Base-by-base conservation (phyloP, 1,139 yeast genomes). In the Saccharomyces pastorianus region DNA sequence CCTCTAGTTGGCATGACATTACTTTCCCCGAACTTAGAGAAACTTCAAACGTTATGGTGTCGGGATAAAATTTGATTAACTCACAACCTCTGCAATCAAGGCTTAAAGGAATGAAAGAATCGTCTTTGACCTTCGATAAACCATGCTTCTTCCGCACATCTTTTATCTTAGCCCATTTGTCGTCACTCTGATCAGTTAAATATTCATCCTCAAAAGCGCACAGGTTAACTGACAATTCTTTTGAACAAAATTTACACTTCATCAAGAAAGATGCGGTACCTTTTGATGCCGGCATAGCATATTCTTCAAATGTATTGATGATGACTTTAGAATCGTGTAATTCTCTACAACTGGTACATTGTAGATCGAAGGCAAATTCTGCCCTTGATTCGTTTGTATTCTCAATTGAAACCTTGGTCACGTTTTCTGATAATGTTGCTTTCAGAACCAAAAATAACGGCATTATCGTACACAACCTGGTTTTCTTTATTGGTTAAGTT, bases 11-110 rank as follows among this genome's bases (percentile, higher is more conserved):
- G 0, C 96, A 64, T 49, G 65, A 63, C 93, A 61, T 66, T 32
- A 47, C 41, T 13, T 60, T 63, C 3, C 69, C 68, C n/a, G 68
- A 59, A 5, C 51, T 50, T 44, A 67, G 51, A 47, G 61, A 61
- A 6, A 59, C 68, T 3, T 53, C 47, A 28, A 64, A 65, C 6
- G 58, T 53, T 32, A 62, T 53, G 31, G 65, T 60, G 38, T 64
- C 79, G 0, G 96, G 87, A 27, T 81, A 71, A 64, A 88, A 90
- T 56, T 81, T 82, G 7, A 76, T 74, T 51, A 90, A 75, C 51
- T 88, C 95, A 52, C 89, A 71, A 5, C 99, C 99, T 64, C 99
- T 79, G 50, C 91, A 80, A 66, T 93, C 98, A 55, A 93, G 80
- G 50, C 83, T 83, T 47, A 90, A 73, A 49, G 90, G 64, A 3